Evolutionary conservation across 768 basidiomycete genomes (phyloP), one percentile per base, ranked within the genome.

Genomic region (Tulasnella sp.): DNA sequence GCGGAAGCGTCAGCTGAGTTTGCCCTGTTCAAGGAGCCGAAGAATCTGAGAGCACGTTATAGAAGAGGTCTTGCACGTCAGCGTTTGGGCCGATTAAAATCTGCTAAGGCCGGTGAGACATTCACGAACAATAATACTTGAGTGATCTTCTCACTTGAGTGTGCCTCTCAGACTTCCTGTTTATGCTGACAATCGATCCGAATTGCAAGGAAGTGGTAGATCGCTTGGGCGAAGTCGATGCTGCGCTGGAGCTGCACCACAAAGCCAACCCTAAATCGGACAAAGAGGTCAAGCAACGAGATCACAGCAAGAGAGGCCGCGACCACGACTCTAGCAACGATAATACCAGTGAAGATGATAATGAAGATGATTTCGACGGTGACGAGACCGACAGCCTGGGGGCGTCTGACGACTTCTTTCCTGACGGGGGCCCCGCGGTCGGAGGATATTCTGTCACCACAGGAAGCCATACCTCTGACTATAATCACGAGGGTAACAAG

Each of bases 401-500:
- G 7, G 34, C 34, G 34, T 38, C 34, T 38, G 34, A 38, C 34
- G 34, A 38, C 34, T 38, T 38, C 34, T 38, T 38, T 38, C 34
- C 34, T 15, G 34, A 38, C 34, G 34, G 34, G 15, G 34, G 15
- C 7, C 7, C 5, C 15, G 34, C 7, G 15, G 7, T 38, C 34
- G 34, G 34, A 38, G 34, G 34, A 38, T 38, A 7, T 38, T 7
- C 34, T 5, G 34, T 7, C 34, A 38, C 34, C 34, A 55, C 45
- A 10, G 45, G 45, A 19, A 48, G 54, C 54, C 54, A 55, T 24
- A 55, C 54, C 12, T 55, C 54, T 2, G 54, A 55, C 42, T 55
- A 43, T 43, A 22, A 55, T 19, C 54, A 55, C 17, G 41, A 29
- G 44, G 54, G 54, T 19, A 55, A 55, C 27, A 43, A 42, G 3